Base-by-base conservation (phyloP, 441 rosid genomes). In the Populus hybrid region DNA sequence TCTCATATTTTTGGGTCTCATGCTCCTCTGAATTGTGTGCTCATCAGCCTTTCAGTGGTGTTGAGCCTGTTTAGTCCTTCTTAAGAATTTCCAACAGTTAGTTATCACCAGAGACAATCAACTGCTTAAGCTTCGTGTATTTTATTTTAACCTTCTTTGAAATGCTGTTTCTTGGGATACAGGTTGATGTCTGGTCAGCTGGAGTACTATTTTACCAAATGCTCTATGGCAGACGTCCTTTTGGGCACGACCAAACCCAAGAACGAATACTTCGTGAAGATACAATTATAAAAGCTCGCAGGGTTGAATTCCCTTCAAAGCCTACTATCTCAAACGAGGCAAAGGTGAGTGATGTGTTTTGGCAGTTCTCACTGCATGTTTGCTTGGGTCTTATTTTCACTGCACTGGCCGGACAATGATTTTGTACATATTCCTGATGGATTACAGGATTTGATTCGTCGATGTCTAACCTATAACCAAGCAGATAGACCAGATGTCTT, bases 121-220 rank as follows among this genome's bases (percentile, higher is more conserved):
- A n/a, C 8, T 5, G 34, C 16, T 30, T 26, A 16, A 12, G 35
- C 20, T 66, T 66, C 34, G 0, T 10, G 46, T 14, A 70, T 66
- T 69, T 71, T 61, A 65, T 69, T 67, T 77, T 28, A 20, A 36
- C 59, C 46, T 70, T 72, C 38, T 57, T 65, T 75, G 40, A 79
- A 38, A 18, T 32, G 69, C n/a, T 69, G 36, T 71, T 35, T 71
- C 67, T 35, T 82, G 77, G 69, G 76, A 83, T 81, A 73, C 87
- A 97, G 99, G 99, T 97, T 64, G 99, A 97, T 84, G 99, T 94
- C 46, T 97, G 99, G 99, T 93, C 99, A 71, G 95, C 93, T 38
- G 99, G 99, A 75, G 89, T 97, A 81, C 76, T 97, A 72, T 90
- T 92, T 81, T 97, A 95, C 87, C 99, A 97, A 86, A 94, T 94